These are phyloP conservation scores for Inonotus hispidus DNA, from an alignment of 1,284 basidiomycete species.

Conservation along the genomic window DNA sequence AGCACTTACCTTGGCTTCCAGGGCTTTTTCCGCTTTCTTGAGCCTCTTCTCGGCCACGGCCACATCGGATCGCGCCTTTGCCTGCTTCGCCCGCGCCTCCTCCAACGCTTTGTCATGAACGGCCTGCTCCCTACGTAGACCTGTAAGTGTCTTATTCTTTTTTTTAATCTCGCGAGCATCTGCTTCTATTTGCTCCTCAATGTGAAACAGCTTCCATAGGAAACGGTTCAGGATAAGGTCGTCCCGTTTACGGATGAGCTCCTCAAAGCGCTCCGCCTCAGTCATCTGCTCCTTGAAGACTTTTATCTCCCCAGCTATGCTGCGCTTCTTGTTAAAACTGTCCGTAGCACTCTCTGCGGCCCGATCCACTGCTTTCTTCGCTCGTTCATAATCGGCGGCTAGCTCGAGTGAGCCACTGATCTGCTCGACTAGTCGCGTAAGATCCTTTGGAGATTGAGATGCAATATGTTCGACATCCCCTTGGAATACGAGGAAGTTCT, in stretches of 20 bases:
- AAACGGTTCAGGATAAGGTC: constrained; percentile 77
- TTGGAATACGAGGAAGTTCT: constrained; percentile 99
- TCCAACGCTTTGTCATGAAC: constrained; percentile 68
- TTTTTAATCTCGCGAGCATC: constrained; percentile 67
- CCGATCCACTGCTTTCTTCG: constrained; percentile 81
- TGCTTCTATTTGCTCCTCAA: constrained; percentile 73
- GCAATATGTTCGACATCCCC: constrained; percentile 99
- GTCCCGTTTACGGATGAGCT: constrained; percentile 70
- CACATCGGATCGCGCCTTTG: constrained; percentile 67
- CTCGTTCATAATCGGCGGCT: constrained; percentile 83
- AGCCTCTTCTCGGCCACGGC: constrained; percentile 72
- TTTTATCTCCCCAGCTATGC: constrained; percentile 93
- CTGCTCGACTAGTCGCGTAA: constrained; percentile 90
- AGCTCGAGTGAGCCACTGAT: constrained; percentile 93
- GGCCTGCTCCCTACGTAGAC: constrained; percentile 64
- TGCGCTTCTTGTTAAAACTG: constrained; percentile 90
- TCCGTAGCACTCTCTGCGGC: constrained; percentile 92
- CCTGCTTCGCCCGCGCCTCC: constrained; percentile 74
- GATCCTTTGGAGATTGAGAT: constrained; percentile 87
- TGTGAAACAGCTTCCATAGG: constrained; percentile 88
- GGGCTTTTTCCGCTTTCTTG: constrained; percentile 76
- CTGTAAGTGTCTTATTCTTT: constrained; percentile 66
- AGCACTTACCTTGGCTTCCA: constrained; percentile 70
- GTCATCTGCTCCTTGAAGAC: constrained; percentile 97
- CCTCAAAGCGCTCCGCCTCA: constrained; percentile 88